Evolutionary conservation across 2,329 filamentous ascomycete genomes (phyloP), one percentile per base, ranked within the genome.

Genomic region (Calonectria montana): DNA sequence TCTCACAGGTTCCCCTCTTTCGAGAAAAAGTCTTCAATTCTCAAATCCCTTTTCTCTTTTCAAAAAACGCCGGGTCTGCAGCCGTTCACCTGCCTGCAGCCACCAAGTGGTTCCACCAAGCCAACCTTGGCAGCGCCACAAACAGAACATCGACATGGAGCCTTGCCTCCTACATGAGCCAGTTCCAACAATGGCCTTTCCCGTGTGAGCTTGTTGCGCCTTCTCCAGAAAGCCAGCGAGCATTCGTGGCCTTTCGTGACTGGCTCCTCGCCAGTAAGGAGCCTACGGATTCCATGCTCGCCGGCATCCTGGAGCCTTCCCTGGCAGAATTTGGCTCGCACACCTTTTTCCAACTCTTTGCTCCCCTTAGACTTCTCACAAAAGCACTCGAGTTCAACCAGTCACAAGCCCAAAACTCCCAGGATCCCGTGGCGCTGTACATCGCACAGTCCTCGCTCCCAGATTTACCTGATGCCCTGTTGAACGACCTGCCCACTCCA

Each of bases 391-490:
- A 85, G 62, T 91, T 87, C 81, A 91, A 90, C 69, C 65, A 13
- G 25, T 59, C 12, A 74, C 79, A 73, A 62, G 39, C 35, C 6
- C 47, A 7, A n/a, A 53, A 69, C 31, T 43, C 73, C 55, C 7
- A 69, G 81, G 61, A 81, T 67, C 76, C 73, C 4, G 67, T 84
- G 2, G 83, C 87, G n/a, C 86, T 98, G 3, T 98, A 98, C 81
- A 92, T 98, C 65, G 96, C 96, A 0, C 97, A 98, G 83, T 93
- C 92, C 16, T 87, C 93, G 37, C 87, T 98, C 2, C 80, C 87
- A 4, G 89, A 93, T 67, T 88, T 98, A 0, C 95, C 96, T 0
- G 64, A 76, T 0, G 74, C 83, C 1, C 83, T 98, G 1, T 88
- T 87, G 67, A 80, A 86, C 3, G 94, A 97, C 77, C 81, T 98